Percentiles rank a stretch among this genome's conserved stretches.
Conservation (phyloP, 208 protist genomes). For the Trypanosoma lewisi region DNA sequence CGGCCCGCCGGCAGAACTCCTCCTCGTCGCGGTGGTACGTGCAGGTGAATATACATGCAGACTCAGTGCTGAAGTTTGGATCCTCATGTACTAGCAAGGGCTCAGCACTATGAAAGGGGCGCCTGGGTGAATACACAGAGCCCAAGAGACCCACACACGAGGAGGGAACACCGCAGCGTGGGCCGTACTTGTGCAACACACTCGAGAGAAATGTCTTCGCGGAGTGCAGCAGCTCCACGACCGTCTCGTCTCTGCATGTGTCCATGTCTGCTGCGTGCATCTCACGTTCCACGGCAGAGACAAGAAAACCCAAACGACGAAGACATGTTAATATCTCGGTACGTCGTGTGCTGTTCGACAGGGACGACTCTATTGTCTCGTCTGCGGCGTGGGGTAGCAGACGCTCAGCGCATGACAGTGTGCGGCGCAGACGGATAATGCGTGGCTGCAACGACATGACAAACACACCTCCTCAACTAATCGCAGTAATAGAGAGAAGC, state of each 20-base stretch:
- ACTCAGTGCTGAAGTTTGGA: background rate
- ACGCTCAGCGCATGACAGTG: slow-evolving; percentile 2
- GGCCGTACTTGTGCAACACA: background rate
- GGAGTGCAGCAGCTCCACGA: background rate
- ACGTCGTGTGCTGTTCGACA: background rate
- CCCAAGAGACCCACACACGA: slow-evolving; percentile 18
- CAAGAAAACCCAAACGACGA: slow-evolving; percentile 20
- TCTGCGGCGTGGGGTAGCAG: background rate
- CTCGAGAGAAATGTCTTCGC: slow-evolving; percentile 7
- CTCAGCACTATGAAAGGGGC: slow-evolving; percentile 3
- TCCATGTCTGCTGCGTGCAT: background rate
- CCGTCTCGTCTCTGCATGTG: background rate
- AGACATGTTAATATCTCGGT: slow-evolving; percentile 6
- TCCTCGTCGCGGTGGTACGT: slow-evolving; percentile 8
- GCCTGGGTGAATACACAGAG: background rate
- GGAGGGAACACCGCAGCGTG: background rate
- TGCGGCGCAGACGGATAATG: slow-evolving; percentile 7
- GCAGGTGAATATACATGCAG: slow-evolving; percentile 1
- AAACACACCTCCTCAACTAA: background rate
- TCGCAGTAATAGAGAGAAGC: background rate
- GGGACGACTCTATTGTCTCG: background rate
- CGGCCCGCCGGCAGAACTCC: background rate
- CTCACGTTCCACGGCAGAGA: slow-evolving; percentile 1
- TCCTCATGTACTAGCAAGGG: slow-evolving; percentile 22
- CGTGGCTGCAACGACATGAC: background rate